These are phyloP conservation scores for Magnolia officinalis DNA, from an alignment of 164 flowering plant species.

Conservation along the genomic window DNA sequence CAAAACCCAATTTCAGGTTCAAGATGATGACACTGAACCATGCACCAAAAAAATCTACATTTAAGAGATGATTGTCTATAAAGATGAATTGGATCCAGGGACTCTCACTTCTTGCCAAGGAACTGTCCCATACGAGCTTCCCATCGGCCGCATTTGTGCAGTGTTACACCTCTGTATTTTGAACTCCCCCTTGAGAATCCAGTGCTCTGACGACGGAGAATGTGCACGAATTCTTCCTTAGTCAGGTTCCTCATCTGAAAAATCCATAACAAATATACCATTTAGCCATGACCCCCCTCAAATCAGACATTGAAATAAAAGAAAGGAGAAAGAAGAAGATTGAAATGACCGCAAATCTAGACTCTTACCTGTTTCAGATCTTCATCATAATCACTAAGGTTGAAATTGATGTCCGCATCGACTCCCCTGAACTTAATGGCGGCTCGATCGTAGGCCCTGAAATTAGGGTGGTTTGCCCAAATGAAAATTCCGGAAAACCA, in stretches of 20 bases:
- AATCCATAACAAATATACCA: background rate
- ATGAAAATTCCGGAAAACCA: background rate
- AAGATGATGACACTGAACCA: background rate
- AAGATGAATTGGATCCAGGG: background rate
- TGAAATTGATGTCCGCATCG: slow-evolving; percentile 89
- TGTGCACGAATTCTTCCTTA: slow-evolving; percentile 90
- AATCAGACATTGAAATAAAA: background rate
- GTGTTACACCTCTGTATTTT: slow-evolving; percentile 70
- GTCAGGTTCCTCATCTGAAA: slow-evolving; percentile 60
- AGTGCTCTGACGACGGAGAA: slow-evolving; percentile 82
- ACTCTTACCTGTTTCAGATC: slow-evolving; percentile 64
- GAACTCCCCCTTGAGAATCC: slow-evolving; percentile 84
- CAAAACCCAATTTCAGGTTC: background rate
- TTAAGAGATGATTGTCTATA: background rate
- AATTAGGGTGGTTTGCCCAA: slow-evolving; percentile 9
- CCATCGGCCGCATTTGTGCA: slow-evolving; percentile 89
- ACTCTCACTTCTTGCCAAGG: slow-evolving; percentile 80
- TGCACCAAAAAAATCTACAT: background rate
- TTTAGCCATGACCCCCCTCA: background rate
- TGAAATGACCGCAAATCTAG: background rate
- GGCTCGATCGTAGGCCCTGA: slow-evolving; percentile 92
- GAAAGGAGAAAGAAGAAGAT: background rate
- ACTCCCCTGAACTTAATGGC: slow-evolving; percentile 88
- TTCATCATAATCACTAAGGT: slow-evolving; percentile 66
- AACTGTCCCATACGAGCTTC: slow-evolving; percentile 90